phyloP scores from a whole-genome alignment of 805 yeast genomes.

The Candida fluviatilis region DNA sequence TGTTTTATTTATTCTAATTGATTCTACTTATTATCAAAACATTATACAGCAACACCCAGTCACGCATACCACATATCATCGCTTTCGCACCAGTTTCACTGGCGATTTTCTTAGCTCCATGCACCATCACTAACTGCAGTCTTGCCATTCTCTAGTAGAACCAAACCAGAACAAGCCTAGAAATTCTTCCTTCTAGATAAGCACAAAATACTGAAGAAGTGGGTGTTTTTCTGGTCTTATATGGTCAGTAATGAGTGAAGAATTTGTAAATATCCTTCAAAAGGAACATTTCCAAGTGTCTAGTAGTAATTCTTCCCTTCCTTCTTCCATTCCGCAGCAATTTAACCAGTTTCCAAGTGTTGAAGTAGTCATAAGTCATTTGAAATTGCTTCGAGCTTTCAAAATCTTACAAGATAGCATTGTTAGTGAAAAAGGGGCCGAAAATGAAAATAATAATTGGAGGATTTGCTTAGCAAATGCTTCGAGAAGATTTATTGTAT shows the following conservation, averaged over 20 bases:
- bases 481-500: conserved; percentile 12
- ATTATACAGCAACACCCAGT: no score
- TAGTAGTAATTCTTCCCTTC: neutral
- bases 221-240: no score
- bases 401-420: conserved; percentile 10
- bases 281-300: neutral
- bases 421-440: neutral
- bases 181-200: neutral
- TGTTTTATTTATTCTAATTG: no score
- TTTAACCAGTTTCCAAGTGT: neutral
- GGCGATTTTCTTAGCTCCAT: neutral
- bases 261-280: neutral
- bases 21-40: no score
- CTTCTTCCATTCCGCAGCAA: no score
- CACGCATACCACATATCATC: no score
- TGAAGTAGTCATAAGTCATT: conserved; percentile 13
- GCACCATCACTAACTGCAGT: neutral
- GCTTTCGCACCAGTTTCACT: no score
- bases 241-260: conserved; percentile 1
- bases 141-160: neutral
- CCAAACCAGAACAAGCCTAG: no score
- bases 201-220: no score
- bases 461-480: conserved; percentile 15
- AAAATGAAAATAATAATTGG: conserved; percentile 8
- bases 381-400: conserved; percentile 15